Conservation (phyloP, 257 asterid genomes). For the Paulownia fortunei region DNA sequence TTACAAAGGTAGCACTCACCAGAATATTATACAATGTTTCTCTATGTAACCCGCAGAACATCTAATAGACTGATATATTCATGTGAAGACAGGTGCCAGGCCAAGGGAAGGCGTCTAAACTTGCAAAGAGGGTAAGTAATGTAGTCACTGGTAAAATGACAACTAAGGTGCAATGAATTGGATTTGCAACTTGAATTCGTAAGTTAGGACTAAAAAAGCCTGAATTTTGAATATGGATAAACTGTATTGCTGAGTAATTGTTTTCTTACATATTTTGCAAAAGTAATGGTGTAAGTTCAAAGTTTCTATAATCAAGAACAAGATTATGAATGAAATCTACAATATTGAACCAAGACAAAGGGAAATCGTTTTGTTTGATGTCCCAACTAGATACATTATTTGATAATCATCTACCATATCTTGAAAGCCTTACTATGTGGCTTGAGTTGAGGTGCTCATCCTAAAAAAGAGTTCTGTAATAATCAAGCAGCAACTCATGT, state of each 20-base stretch:
- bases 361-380: background rate
- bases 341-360: conserved; percentile 8
- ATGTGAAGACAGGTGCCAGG: conserved; percentile 78
- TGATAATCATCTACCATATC: background rate
- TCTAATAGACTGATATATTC: conserved; percentile 53
- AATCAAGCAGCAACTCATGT: background rate
- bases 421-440: conserved; percentile 1
- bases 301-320: conserved; percentile 2
- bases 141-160: background rate
- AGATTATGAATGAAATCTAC: background rate
- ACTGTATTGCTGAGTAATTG: background rate
- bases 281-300: background rate
- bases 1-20: conserved; percentile 60
- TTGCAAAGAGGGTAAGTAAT: conserved; percentile 90
- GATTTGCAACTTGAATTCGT: conserved; percentile 5
- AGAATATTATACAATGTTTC: conserved; percentile 20
- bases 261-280: background rate
- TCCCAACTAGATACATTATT: background rate
- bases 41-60: conserved; percentile 19
- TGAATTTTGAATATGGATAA: conserved; percentile 11
- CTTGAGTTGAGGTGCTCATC: background rate
- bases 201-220: background rate
- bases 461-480: background rate
- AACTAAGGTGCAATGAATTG: conserved; percentile 1
- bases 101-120: conserved; percentile 78